Evolutionary conservation across 306 rosid species (phyloP), one percentile per base, ranked within the genome.

Genomic region (Quercus glauca): DNA sequence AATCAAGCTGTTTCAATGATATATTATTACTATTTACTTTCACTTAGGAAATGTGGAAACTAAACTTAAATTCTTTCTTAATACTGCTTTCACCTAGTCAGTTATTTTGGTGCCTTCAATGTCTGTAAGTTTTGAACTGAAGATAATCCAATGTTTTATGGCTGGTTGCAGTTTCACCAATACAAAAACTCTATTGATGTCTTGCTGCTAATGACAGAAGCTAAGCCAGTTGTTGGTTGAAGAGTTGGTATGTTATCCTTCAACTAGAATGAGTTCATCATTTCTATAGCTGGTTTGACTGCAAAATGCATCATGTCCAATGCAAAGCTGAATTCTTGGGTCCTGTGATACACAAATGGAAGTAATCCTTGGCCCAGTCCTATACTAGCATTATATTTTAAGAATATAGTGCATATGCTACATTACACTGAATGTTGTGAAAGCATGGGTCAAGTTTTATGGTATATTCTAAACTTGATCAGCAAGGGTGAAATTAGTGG

Each of bases 141-240:
- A 28, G 19, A 64, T 64, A 11, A n/a, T 64, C 70, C 45, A 64
- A 64, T 29, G 70, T 20, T 31, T n/a, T n/a, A n/a, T 71, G 70
- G 29, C 55, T 64, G 73, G 49, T 74, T 81, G 86, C 88, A 87
- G 90, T 81, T 81, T 78, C 61, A 69, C 63, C 74, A 68, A 8
- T 84, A 87, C 26, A n/a, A 64, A 63, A 81, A 69, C 18, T 67
- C 76, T 17, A 41, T 84, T 19, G 69, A 75, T 69, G 49, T 23
- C n/a, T 45, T 79, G 84, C 67, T 81, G 75, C 78, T 78, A 55
- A n/a, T 6, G 72, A 23, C n/a, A 4, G 78, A 78, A 67, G 58
- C 69, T 21, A 63, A 68, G 28, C 52, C 60, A 52, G 45, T 55
- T 23, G 55, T 15, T 33, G 33, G 18, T 31, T 35, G 67, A 49